phyloP scores from a whole-genome alignment of 1,284 basidiomycete genomes.

The Anthracocystis walkeri region DNA sequence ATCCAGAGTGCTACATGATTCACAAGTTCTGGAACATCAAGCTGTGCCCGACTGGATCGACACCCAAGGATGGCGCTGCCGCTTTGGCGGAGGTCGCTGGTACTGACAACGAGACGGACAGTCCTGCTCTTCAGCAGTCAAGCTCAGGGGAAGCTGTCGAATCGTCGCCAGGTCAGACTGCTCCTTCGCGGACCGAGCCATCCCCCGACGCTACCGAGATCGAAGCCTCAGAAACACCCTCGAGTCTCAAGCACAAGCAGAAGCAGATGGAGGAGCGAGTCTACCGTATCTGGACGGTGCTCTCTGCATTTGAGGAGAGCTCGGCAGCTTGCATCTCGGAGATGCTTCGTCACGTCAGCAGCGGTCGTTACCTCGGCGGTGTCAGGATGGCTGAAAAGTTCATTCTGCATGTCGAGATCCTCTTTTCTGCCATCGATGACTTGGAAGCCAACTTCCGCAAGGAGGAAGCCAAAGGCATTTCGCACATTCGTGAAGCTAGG shows the following conservation, averaged over 20 bases:
- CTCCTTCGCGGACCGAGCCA: conserved; percentile 44
- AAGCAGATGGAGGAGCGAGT: conserved; percentile 96
- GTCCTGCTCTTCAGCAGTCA: conserved; percentile 13
- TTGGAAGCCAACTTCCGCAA: conserved; percentile 89
- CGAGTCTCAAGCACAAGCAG: conserved; percentile 90
- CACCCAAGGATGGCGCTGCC: conserved; percentile 54
- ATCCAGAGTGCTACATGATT: conserved; percentile 99
- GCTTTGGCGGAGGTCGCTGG: conserved; percentile 20
- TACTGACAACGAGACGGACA: conserved; percentile 17
- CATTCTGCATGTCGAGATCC: conserved; percentile 95
- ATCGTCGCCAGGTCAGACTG: conserved; percentile 32
- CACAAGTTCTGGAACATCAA: conserved; percentile 99
- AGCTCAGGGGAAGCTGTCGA: conserved; percentile 34
- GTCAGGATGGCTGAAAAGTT: conserved; percentile 99
- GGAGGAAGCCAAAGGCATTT: conserved; percentile 81
- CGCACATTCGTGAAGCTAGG: conserved; percentile 95
- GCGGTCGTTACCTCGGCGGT: conserved; percentile 93
- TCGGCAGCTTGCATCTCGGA: conserved; percentile 99
- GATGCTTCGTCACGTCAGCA: conserved; percentile 95
- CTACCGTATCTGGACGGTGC: conserved; percentile 98
- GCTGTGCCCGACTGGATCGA: conserved; percentile 72
- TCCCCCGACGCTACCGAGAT: conserved; percentile 73
- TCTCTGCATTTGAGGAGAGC: conserved; percentile 97
- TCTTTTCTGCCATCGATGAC: conserved; percentile 97
- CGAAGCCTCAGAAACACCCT: conserved; percentile 78